Evolutionary conservation across 345 rosid species (phyloP).

Genomic region (Eucalyptus sideroxylon): DNA sequence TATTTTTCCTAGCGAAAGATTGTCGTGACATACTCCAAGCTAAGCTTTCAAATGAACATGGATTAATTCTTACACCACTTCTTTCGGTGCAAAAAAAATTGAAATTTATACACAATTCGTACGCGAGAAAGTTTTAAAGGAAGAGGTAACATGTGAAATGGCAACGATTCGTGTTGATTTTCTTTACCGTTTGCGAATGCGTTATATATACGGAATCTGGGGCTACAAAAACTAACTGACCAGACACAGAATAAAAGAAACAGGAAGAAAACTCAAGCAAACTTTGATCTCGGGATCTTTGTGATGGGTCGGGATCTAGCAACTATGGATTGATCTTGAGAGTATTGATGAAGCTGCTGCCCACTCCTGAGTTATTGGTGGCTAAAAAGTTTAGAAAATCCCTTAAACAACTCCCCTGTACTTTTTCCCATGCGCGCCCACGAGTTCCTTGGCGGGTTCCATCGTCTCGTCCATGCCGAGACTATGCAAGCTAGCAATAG

Average conservation of each 20-base stretch:
- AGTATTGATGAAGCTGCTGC: constrained; percentile 30
- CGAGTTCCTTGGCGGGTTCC: constrained; percentile 36
- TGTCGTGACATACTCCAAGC: background rate
- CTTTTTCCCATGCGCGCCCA: constrained; percentile 25
- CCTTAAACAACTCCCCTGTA: constrained; percentile 40
- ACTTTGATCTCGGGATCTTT: no score
- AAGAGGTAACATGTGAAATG: background rate
- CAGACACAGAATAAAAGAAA: no score
- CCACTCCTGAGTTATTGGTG: constrained; percentile 26
- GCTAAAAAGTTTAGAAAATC: constrained; percentile 50
- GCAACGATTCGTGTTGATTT: background rate
- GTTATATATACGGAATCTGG: background rate
- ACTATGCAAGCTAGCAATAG: constrained; percentile 57
- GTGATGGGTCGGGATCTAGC: background rate
- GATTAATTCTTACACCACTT: background rate
- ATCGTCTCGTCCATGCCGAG: constrained; percentile 53
- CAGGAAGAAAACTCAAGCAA: no score
- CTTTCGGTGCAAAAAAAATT: background rate
- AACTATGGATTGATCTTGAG: constrained; percentile 17
- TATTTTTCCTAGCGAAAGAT: background rate
- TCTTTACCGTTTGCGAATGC: background rate
- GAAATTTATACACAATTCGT: background rate
- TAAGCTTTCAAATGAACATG: background rate
- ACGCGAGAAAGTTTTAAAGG: background rate
- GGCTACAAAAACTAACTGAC: background rate